Conservation (phyloP, 148 eudicot species). For the Vaccinium corymbosum region DNA sequence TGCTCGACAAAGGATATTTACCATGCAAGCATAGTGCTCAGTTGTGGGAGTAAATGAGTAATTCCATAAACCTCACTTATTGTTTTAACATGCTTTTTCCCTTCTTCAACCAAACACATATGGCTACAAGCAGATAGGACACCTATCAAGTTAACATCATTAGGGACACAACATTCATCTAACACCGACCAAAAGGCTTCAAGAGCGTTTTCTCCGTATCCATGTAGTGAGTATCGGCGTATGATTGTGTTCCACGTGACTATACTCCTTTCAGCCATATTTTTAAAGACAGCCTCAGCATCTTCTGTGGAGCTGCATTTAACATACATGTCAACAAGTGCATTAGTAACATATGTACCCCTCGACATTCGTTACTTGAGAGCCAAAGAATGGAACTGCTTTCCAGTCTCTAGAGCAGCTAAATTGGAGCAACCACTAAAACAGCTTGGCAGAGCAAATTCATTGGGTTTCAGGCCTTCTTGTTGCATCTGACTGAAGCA, state of each 20-base stretch:
- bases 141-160: constrained; percentile 38
- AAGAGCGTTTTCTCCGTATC: constrained; percentile 31
- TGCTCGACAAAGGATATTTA: constrained; percentile 41
- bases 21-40: constrained; percentile 45
- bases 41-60: constrained; percentile 28
- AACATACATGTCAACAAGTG: constrained; percentile 42
- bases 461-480: constrained; percentile 36
- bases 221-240: constrained; percentile 32
- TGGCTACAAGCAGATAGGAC: constrained; percentile 49
- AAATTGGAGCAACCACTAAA: constrained; percentile 29
- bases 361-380: not conserved
- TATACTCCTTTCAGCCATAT: constrained; percentile 11
- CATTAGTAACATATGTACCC: constrained; percentile 28
- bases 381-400: too few species aligned
- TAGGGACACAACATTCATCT: constrained; percentile 29
- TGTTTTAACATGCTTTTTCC: constrained; percentile 26
- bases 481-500: constrained; percentile 38
- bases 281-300: constrained; percentile 31
- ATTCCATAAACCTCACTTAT: constrained; percentile 32
- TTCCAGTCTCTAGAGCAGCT: not conserved
- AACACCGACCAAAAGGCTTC: constrained; percentile 30
- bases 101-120: constrained; percentile 38
- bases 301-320: constrained; percentile 43
- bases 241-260: constrained; percentile 42
- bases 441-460: constrained; percentile 38